Evolutionary conservation across 441 rosid genomes (phyloP).

Genomic region (Isatis lusitanica): DNA sequence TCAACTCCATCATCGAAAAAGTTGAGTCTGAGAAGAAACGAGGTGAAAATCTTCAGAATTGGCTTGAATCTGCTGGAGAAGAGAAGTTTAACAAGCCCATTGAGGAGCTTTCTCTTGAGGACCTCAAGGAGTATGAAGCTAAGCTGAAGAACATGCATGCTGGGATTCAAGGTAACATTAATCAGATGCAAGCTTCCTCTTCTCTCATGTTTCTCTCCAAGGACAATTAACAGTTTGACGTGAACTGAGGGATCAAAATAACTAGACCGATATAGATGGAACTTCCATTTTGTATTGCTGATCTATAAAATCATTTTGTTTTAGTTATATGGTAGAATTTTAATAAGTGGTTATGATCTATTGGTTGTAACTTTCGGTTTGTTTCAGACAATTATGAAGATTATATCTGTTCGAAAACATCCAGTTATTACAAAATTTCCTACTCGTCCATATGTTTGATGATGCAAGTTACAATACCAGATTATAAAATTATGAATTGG

Average conservation of each 20-base stretch:
- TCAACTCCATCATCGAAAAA: constrained; percentile 20
- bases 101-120: constrained; percentile 30
- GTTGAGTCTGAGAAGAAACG: constrained; percentile 30
- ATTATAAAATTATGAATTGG: background rate
- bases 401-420: background rate
- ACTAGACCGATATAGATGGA: background rate
- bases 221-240: background rate
- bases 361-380: constrained; percentile 9
- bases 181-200: constrained; percentile 21
- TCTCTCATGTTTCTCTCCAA: constrained; percentile 16
- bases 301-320: background rate
- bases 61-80: constrained; percentile 25
- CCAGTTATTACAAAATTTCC: background rate
- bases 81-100: constrained; percentile 22
- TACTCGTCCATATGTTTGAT: no score
- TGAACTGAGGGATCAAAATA: background rate
- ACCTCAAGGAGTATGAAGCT: constrained; percentile 24
- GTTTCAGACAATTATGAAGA: background rate
- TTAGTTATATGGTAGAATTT: background rate
- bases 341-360: background rate
- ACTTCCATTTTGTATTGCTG: background rate
- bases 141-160: background rate
- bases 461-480: no score
- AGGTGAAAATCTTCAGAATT: constrained; percentile 15
- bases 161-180: constrained; percentile 5